A percentile compares a stretch with the other conserved stretches of the same genome.
phyloP scores from a whole-genome alignment of 495 filamentous ascomycete species.

The Penicillium pulvis region DNA sequence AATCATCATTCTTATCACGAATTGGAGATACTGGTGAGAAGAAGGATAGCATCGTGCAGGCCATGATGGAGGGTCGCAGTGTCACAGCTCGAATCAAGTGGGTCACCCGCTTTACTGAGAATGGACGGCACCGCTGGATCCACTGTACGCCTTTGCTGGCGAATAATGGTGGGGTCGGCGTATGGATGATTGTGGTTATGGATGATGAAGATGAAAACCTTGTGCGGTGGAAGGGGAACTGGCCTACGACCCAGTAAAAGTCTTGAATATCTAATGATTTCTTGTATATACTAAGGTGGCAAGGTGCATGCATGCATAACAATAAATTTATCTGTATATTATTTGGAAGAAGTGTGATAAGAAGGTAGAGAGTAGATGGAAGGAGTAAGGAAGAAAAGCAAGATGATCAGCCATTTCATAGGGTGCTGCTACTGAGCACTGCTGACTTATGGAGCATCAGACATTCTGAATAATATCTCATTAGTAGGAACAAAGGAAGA shows the following conservation, averaged over 20 bases:
- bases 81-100: conserved; percentile 67
- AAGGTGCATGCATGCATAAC: not conserved
- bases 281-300: conserved; percentile 4
- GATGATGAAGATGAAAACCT: conserved; percentile 41
- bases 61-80: conserved; percentile 58
- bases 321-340: not conserved
- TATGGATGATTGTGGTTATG: conserved; percentile 65
- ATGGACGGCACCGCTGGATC: conserved; percentile 57
- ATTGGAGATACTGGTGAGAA: conserved; percentile 57
- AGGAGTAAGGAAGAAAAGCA: too few relatives aligned
- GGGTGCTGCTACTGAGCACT: too few relatives aligned
- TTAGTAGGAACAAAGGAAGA: too few relatives aligned
- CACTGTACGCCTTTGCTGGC: conserved; percentile 63
- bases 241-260: conserved; percentile 6
- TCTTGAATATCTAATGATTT: conserved; percentile 2
- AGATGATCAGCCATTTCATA: too few relatives aligned
- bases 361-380: too few relatives aligned
- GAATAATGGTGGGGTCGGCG: conserved; percentile 56
- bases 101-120: conserved; percentile 44
- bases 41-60: conserved; percentile 54
- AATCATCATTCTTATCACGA: conserved; percentile 42
- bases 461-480: too few relatives aligned
- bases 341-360: not conserved
- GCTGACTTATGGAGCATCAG: too few relatives aligned
- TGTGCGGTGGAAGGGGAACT: conserved; percentile 12